Conservation (phyloP, 768 basidiomycete species). For the Lactarius psammicola region DNA sequence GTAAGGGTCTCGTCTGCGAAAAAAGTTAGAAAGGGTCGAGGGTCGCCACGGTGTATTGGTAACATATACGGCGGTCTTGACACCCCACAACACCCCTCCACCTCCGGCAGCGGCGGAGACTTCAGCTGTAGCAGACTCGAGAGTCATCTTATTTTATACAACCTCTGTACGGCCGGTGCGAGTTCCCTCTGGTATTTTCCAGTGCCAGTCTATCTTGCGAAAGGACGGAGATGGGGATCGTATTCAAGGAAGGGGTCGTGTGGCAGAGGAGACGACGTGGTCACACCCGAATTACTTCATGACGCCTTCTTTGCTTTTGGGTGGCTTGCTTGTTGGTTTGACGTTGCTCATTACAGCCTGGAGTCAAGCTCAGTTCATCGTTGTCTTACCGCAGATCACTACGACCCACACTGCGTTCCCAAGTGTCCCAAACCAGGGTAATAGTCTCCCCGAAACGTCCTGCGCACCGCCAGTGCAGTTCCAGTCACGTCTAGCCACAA, state of each 20-base stretch:
- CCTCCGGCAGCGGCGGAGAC: slow-evolving; percentile 37
- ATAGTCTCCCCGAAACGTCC: no score
- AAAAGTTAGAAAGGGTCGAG: neutral
- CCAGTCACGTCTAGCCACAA: no score
- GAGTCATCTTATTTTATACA: slow-evolving; percentile 52
- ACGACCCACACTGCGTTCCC: no score
- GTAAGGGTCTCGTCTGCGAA: neutral
- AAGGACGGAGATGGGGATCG: neutral
- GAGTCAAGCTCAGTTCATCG: no score
- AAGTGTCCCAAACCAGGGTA: no score
- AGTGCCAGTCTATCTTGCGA: neutral
- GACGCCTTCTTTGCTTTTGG: slow-evolving; percentile 50
- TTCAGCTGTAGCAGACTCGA: slow-evolving; percentile 50
- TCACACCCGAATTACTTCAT: slow-evolving; percentile 51
- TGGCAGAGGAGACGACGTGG: neutral
- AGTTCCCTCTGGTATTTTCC: slow-evolving; percentile 56
- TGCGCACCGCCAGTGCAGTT: no score
- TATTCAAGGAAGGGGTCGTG: neutral
- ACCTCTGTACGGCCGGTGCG: slow-evolving; percentile 63
- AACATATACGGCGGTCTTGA: neutral
- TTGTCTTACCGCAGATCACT: no score
- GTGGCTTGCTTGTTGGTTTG: no score
- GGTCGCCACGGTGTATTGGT: neutral
- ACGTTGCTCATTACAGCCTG: no score
- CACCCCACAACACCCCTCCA: no score